A percentile compares a stretch with the other conserved stretches of the same genome.
phyloP scores from a whole-genome alignment of 768 basidiomycete genomes.

The Macrocybe gigantea region DNA sequence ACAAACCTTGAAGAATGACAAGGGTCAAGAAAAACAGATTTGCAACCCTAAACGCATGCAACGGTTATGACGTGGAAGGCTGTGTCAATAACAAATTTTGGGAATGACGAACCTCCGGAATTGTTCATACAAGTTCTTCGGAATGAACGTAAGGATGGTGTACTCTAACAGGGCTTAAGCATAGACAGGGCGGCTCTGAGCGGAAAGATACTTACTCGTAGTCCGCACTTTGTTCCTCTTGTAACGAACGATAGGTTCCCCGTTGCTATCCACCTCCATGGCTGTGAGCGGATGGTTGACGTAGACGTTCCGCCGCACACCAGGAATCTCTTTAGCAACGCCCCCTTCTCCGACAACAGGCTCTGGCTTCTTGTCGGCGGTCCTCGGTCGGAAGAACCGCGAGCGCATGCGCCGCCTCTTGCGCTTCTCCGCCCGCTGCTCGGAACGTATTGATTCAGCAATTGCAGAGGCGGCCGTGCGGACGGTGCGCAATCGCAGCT shows the following conservation, averaged over 20 bases:
- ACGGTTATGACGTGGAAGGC: too few relatives aligned
- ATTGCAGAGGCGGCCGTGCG: constrained; percentile 89
- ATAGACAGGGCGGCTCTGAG: background rate
- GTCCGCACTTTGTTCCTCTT: constrained; percentile 92
- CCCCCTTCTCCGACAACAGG: constrained; percentile 19
- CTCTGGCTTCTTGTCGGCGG: constrained; percentile 41
- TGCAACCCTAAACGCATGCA: constrained; percentile 50
- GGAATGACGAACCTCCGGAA: constrained; percentile 67
- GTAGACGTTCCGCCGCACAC: constrained; percentile 68
- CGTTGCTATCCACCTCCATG: constrained; percentile 58
- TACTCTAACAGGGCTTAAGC: constrained; percentile 53
- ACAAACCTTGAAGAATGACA: constrained; percentile 71
- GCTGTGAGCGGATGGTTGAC: constrained; percentile 68
- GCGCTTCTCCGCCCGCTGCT: constrained; percentile 60
- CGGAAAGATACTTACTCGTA: constrained; percentile 57
- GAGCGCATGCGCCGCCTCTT: constrained; percentile 46
- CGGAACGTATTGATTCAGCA: constrained; percentile 78
- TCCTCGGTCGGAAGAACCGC: constrained; percentile 49
- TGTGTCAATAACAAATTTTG: background rate
- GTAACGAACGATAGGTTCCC: constrained; percentile 79
- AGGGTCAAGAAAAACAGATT: constrained; percentile 88
- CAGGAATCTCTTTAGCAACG: constrained; percentile 35
- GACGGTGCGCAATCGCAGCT: constrained; percentile 85
- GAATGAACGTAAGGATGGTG: constrained; percentile 83
- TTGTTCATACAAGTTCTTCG: constrained; percentile 93